Conservation (phyloP, 176 grass and related monocot species). For the Hsuehochloa calcarea region DNA sequence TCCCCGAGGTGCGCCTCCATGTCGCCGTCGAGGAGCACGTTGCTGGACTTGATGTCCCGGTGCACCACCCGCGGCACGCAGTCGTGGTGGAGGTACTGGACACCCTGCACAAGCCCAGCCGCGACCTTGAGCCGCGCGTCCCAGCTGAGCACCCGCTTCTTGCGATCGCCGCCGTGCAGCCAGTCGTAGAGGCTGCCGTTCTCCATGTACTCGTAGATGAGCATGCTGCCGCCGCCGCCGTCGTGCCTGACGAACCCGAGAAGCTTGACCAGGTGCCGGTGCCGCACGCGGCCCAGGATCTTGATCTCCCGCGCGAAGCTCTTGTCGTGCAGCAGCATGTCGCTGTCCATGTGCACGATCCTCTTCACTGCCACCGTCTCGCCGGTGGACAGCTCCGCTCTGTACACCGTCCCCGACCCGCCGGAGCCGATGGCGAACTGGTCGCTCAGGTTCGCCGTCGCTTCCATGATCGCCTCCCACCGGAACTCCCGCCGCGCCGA, state of each 20-base stretch:
- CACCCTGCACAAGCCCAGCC: slow-evolving; percentile 62
- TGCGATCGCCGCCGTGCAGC: slow-evolving; percentile 58
- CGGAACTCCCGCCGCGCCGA: slow-evolving; percentile 68
- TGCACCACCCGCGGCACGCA: slow-evolving; percentile 75
- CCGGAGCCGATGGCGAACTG: slow-evolving; percentile 80
- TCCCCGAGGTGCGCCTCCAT: slow-evolving; percentile 99
- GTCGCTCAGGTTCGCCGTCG: slow-evolving; percentile 77
- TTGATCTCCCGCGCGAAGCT: slow-evolving; percentile 83
- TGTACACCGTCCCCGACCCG: slow-evolving; percentile 83
- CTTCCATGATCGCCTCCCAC: slow-evolving; percentile 97
- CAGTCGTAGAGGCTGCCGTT: slow-evolving; percentile 92
- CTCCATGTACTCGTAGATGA: slow-evolving; percentile 97
- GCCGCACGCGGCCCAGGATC: slow-evolving; percentile 69
- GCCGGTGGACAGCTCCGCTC: slow-evolving; percentile 61
- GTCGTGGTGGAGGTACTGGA: slow-evolving; percentile 96
- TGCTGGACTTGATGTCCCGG: slow-evolving; percentile 93
- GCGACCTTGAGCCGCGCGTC: slow-evolving; percentile 74
- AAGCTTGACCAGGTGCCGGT: slow-evolving; percentile 95
- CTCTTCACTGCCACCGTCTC: slow-evolving; percentile 92
- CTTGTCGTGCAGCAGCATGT: slow-evolving; percentile 57
- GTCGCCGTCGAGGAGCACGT: slow-evolving; percentile 78
- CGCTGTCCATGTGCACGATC: slow-evolving; percentile 55
- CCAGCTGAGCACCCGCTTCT: slow-evolving; percentile 59
- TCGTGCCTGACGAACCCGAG: slow-evolving; percentile 65
- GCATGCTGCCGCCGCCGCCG: slow-evolving; percentile 44